phyloP scores from a whole-genome alignment of 1,284 basidiomycete species.

The Sanguinoderma infundibulare region DNA sequence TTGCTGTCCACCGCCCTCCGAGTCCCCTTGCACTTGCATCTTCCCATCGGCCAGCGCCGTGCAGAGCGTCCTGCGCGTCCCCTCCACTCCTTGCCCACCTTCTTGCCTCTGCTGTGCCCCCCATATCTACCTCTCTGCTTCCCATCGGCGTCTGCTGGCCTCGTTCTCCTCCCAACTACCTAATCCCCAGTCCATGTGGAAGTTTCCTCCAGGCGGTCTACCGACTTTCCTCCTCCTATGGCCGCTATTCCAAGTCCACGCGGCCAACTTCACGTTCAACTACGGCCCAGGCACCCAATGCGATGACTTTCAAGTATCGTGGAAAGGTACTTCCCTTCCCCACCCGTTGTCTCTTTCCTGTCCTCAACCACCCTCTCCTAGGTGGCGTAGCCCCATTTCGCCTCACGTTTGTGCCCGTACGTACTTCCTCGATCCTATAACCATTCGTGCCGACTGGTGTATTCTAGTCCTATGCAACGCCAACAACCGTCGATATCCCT shows the following conservation, averaged over 20 bases:
- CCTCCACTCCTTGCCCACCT: slow-evolving; percentile 13
- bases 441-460: neutral
- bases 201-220: slow-evolving; percentile 23
- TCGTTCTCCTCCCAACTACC: slow-evolving; percentile 1
- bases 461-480: slow-evolving; percentile 53
- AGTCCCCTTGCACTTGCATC: neutral
- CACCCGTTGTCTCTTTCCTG: neutral
- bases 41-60: neutral
- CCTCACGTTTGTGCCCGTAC: slow-evolving; percentile 61
- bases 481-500: slow-evolving; percentile 62
- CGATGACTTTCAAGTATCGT: slow-evolving; percentile 59
- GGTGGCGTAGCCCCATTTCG: slow-evolving; percentile 68
- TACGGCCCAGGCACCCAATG: slow-evolving; percentile 58
- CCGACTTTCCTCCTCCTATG: slow-evolving; percentile 28
- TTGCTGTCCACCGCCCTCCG: no score
- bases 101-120: slow-evolving; percentile 2
- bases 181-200: slow-evolving; percentile 13
- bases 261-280: slow-evolving; percentile 56
- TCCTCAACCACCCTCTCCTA: slow-evolving; percentile 30
- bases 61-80: slow-evolving; percentile 13
- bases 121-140: neutral
- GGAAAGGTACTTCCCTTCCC: slow-evolving; percentile 53
- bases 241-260: slow-evolving; percentile 32
- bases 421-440: slow-evolving; percentile 28
- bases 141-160: neutral